phyloP scores from a whole-genome alignment of 202 grass and related monocot species.

The Digitaria exilis region DNA sequence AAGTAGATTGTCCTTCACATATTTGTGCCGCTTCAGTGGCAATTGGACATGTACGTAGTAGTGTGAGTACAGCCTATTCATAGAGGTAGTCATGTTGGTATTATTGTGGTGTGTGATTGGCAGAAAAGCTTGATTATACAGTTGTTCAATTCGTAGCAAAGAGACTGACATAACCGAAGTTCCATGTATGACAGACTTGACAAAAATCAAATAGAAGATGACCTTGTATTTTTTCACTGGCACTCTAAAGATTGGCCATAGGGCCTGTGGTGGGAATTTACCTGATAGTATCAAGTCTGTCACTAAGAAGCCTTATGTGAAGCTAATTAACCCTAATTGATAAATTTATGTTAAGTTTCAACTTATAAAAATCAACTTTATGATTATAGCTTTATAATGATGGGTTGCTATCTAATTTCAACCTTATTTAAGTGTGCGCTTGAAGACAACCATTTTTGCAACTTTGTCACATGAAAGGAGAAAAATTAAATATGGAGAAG shows the following conservation, averaged over 20 bases:
- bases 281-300: conserved; percentile 91
- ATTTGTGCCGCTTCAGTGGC: conserved; percentile 5
- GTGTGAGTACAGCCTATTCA: background rate
- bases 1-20: conserved; percentile 7
- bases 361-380: too few species aligned
- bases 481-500: too few species aligned
- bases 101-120: background rate
- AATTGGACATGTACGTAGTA: background rate
- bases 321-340: too few species aligned
- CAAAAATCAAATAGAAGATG: conserved; percentile 4
- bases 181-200: background rate
- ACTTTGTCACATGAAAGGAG: too few species aligned
- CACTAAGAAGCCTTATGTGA: too few species aligned
- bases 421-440: too few species aligned
- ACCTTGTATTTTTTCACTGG: conserved; percentile 1
- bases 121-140: conserved; percentile 13
- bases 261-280: conserved; percentile 21
- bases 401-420: too few species aligned
- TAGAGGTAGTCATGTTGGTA: conserved; percentile 10
- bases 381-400: too few species aligned
- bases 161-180: conserved; percentile 5
- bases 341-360: too few species aligned
- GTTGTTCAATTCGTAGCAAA: conserved; percentile 27
- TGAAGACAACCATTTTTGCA: too few species aligned
- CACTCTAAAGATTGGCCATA: background rate